A percentile compares a stretch with the other conserved stretches of the same genome.
These are phyloP conservation scores for Debaryomyces coudertii DNA, from an alignment of 1,139 yeast species.

Conservation along the genomic window DNA sequence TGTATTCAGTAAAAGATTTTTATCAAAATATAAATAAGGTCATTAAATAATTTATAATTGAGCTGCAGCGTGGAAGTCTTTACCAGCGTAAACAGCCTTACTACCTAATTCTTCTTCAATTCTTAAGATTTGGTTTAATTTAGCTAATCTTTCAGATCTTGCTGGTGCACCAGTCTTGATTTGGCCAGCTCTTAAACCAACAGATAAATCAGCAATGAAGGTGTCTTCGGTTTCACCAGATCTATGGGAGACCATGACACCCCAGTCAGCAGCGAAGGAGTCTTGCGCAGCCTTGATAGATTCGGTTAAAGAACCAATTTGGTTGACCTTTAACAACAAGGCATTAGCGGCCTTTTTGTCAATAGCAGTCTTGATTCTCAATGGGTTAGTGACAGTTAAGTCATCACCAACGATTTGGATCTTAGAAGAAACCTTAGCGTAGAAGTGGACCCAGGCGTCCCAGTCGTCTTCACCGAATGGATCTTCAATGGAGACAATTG, in stretches of 20 bases:
- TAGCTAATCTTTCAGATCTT: constrained; percentile 95
- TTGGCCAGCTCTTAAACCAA: constrained; percentile 93
- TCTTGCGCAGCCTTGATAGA: constrained; percentile 86
- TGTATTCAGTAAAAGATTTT: constrained; percentile 9
- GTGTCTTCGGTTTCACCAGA: constrained; percentile 97
- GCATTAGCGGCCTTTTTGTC: constrained; percentile 89
- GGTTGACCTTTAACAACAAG: constrained; percentile 89
- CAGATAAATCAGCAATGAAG: constrained; percentile 89
- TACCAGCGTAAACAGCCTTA: constrained; percentile 89
- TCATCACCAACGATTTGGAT: constrained; percentile 91
- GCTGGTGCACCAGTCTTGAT: constrained; percentile 98
- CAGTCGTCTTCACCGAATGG: constrained; percentile 97
- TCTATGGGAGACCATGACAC: constrained; percentile 94
- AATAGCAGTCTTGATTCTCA: constrained; percentile 83
- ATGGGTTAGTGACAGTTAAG: constrained; percentile 92
- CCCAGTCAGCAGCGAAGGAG: constrained; percentile 85
- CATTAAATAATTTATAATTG: constrained; percentile 28
- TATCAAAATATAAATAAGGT: constrained; percentile 5
- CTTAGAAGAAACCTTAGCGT: constrained; percentile 59
- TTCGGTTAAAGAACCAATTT: constrained; percentile 84
- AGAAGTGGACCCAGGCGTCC: constrained; percentile 88
- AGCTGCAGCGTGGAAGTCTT: constrained; percentile 59
- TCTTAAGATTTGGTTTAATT: constrained; percentile 89
- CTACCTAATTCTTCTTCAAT: constrained; percentile 92
- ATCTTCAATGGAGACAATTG: constrained; percentile 92